phyloP scores from a whole-genome alignment of 495 filamentous ascomycete genomes.

The Penicillium mononematosum region DNA sequence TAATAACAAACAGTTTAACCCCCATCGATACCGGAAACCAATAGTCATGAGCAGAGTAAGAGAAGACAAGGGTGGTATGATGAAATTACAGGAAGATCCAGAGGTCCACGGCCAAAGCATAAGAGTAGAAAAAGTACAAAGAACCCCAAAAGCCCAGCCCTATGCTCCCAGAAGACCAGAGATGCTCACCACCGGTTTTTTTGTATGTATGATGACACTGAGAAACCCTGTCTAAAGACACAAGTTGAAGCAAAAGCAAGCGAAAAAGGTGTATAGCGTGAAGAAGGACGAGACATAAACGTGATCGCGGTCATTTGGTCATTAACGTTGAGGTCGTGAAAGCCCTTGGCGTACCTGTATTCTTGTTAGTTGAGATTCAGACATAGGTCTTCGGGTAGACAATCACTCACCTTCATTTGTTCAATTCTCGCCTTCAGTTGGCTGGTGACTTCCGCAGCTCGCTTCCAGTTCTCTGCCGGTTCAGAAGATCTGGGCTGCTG shows the following conservation, averaged over 20 bases:
- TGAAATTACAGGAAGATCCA: slow-evolving; percentile 22
- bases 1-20: background rate
- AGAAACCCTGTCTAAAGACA: slow-evolving; percentile 22
- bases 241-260: slow-evolving; percentile 16
- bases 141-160: slow-evolving; percentile 18
- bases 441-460: slow-evolving; percentile 98
- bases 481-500: slow-evolving; percentile 40
- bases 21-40: background rate
- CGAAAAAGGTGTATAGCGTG: slow-evolving; percentile 13
- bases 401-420: slow-evolving; percentile 65
- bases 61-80: slow-evolving; percentile 19
- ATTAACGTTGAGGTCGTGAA: slow-evolving; percentile 44
- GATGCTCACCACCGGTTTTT: slow-evolving; percentile 16
- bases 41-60: background rate
- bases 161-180: slow-evolving; percentile 22
- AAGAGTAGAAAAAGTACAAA: slow-evolving; percentile 18
- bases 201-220: slow-evolving; percentile 13
- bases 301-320: slow-evolving; percentile 32
- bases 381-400: background rate
- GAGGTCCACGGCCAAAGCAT: slow-evolving; percentile 13
- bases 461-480: slow-evolving; percentile 91
- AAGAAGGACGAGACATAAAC: slow-evolving; percentile 22
- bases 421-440: slow-evolving; percentile 96
- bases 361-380: background rate
- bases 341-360: slow-evolving; percentile 46